Evolutionary conservation across 768 basidiomycete genomes (phyloP).

Genomic region (Fomitopsis serialis): DNA sequence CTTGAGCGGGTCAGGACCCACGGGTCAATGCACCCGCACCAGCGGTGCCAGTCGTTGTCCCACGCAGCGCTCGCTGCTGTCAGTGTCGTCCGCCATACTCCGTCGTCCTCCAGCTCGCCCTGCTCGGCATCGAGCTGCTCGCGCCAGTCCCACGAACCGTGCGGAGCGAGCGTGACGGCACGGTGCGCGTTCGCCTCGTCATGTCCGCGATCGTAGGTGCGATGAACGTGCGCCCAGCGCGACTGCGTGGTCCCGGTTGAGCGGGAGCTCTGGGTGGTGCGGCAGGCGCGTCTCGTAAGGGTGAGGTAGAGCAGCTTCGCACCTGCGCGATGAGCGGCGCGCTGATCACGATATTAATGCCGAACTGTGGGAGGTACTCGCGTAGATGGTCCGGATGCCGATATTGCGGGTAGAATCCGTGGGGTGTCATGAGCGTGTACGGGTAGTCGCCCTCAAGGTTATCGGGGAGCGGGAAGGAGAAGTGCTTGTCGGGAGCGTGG

Average conservation of each 20-base stretch:
- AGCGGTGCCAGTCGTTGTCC: conserved; percentile 57
- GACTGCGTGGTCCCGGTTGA: conserved; percentile 27
- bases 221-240: conserved; percentile 19
- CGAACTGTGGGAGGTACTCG: conserved; percentile 16
- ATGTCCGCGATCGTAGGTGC: conserved; percentile 57
- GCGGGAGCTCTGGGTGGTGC: conserved; percentile 27
- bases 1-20: conserved; percentile 8
- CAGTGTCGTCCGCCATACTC: conserved; percentile 20
- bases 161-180: conserved; percentile 25
- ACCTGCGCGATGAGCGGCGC: conserved; percentile 47
- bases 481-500: conserved; percentile 58
- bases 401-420: conserved; percentile 46
- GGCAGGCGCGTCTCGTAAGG: conserved; percentile 47
- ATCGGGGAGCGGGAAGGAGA: conserved; percentile 41
- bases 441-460: conserved; percentile 16
- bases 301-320: conserved; percentile 63
- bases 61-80: conserved; percentile 34
- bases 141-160: conserved; percentile 24
- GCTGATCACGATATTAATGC: conserved; percentile 16
- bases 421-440: conserved; percentile 29
- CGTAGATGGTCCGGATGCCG: conserved; percentile 19
- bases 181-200: conserved; percentile 41
- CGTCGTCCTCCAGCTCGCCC: conserved; percentile 19
- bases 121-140: conserved; percentile 16
- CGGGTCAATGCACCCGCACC: conserved; percentile 40